These are phyloP conservation scores for Rhynchospora pubera DNA, from an alignment of 176 grass and related monocot genomes.

Conservation along the genomic window DNA sequence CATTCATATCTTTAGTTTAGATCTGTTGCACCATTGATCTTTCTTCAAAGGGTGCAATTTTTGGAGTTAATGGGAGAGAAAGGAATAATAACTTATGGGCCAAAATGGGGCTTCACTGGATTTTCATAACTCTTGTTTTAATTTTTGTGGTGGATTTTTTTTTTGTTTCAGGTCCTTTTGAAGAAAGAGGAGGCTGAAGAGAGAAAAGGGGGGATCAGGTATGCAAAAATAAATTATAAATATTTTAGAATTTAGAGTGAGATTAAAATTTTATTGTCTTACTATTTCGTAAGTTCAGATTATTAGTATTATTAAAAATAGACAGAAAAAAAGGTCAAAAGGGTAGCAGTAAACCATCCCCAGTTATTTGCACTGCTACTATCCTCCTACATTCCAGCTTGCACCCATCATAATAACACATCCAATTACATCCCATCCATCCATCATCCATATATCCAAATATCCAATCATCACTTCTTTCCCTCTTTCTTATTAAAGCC, in stretches of 20 bases:
- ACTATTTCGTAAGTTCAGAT: background rate
- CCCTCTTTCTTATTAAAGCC: conserved; percentile 9
- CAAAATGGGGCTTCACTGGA: background rate
- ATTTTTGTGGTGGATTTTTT: background rate
- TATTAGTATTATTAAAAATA: conserved; percentile 1
- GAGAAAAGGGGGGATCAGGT: conserved; percentile 17
- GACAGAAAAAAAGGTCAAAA: background rate
- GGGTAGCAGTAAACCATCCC: conserved; percentile 8
- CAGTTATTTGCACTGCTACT: conserved; percentile 5
- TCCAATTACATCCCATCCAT: background rate
- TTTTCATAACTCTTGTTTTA: background rate
- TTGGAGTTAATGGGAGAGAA: background rate
- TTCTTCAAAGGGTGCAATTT: conserved; percentile 20
- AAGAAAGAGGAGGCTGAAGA: background rate
- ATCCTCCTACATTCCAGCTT: conserved; percentile 20
- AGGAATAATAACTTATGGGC: background rate
- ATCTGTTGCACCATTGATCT: conserved; percentile 1
- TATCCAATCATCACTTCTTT: background rate
- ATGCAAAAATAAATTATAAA: background rate
- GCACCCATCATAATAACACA: conserved; percentile 16
- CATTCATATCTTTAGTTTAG: background rate
- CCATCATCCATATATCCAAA: background rate
- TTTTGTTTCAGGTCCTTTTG: conserved; percentile 6
- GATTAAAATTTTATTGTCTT: background rate
- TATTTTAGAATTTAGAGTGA: background rate